Percentiles rank a stretch among this genome's conserved stretches.
Evolutionary conservation across 768 basidiomycete species (phyloP).

Genomic region (Polyporus arcularius): DNA sequence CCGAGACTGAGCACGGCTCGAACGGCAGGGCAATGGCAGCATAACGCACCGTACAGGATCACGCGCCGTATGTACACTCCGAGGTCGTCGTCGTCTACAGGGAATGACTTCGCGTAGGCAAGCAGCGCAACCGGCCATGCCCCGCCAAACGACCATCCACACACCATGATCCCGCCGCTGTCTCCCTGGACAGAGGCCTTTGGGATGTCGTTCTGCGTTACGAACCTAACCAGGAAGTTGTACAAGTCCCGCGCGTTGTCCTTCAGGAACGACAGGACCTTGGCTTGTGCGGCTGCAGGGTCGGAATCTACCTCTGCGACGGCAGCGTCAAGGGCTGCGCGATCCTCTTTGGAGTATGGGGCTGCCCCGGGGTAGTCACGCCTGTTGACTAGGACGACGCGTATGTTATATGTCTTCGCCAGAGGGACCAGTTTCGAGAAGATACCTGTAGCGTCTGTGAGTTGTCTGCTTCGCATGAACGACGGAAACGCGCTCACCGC

Average conservation of each 20-base stretch:
- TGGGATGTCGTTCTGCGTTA: constrained; percentile 33
- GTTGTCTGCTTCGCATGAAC: background rate
- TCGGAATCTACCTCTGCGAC: background rate
- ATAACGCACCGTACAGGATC: constrained; percentile 9
- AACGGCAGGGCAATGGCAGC: background rate
- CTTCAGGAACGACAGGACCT: constrained; percentile 21
- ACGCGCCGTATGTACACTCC: constrained; percentile 12
- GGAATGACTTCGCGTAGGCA: constrained; percentile 2
- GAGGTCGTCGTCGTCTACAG: background rate
- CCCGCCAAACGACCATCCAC: constrained; percentile 18
- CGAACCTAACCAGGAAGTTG: constrained; percentile 35
- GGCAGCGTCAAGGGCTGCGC: constrained; percentile 4
- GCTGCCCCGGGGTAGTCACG: constrained; percentile 28
- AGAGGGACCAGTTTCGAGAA: constrained; percentile 13
- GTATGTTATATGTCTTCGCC: constrained; percentile 19
- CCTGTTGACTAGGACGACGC: constrained; percentile 26
- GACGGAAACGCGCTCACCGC: background rate
- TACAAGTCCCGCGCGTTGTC: constrained; percentile 38
- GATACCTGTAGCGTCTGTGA: background rate
- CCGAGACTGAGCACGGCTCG: too few species aligned
- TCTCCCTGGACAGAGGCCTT: background rate
- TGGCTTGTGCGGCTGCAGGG: constrained; percentile 20
- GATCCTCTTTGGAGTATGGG: constrained; percentile 19
- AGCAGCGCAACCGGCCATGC: constrained; percentile 10
- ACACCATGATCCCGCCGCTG: constrained; percentile 17